Percentiles rank a stretch among this genome's conserved stretches.
Evolutionary conservation across 75 land plant genomes (phyloP).

Genomic region (Cunninghamia lanceolata): DNA sequence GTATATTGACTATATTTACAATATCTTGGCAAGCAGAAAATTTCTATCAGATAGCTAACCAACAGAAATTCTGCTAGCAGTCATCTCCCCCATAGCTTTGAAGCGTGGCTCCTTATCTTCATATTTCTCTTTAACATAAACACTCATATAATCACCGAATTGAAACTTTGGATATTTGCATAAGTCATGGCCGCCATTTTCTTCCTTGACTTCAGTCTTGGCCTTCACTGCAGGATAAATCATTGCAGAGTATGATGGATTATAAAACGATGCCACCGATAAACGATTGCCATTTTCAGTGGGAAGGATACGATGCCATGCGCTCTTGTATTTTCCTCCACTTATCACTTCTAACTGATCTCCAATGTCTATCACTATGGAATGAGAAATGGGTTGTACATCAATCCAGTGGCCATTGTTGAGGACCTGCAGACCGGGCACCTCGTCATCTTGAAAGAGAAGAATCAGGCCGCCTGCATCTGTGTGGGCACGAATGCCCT

Average conservation of each 20-base stretch:
- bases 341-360: slow-evolving; percentile 56
- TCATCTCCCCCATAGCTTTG: slow-evolving; percentile 28
- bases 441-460: slow-evolving; percentile 56
- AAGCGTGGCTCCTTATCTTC: slow-evolving; percentile 40
- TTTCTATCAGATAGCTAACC: too few relatives aligned
- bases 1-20: too few relatives aligned
- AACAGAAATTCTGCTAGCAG: too few relatives aligned
- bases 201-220: slow-evolving; percentile 22
- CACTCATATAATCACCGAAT: background rate
- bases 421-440: slow-evolving; percentile 50
- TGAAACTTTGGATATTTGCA: background rate
- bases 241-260: slow-evolving; percentile 43
- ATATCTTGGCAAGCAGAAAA: too few relatives aligned
- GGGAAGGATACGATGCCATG: slow-evolving; percentile 49
- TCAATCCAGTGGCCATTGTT: slow-evolving; percentile 60
- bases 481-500: slow-evolving; percentile 57
- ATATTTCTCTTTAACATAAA: slow-evolving; percentile 38
- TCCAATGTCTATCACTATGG: slow-evolving; percentile 63
- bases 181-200: background rate
- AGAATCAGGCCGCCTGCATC: slow-evolving; percentile 69
- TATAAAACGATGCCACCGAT: slow-evolving; percentile 66
- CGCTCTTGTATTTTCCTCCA: slow-evolving; percentile 47
- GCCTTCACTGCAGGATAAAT: slow-evolving; percentile 30
- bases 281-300: slow-evolving; percentile 32
- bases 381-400: slow-evolving; percentile 31